Evolutionary conservation across 2,329 filamentous ascomycete genomes (phyloP).

Genomic region (Paraconiothyrium brasiliense): DNA sequence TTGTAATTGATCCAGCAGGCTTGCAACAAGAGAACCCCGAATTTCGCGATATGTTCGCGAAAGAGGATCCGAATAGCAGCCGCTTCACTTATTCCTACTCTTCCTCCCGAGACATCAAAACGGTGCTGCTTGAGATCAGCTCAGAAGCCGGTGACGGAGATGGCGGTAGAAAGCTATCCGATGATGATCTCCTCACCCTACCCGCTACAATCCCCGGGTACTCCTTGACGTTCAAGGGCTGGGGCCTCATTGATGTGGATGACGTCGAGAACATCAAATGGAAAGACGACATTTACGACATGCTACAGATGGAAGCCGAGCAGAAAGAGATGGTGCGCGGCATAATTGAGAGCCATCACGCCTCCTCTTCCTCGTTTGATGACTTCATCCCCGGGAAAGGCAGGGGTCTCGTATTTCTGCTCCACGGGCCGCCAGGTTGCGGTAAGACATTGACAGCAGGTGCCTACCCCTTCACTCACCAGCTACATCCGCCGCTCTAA

Average conservation of each 20-base stretch:
- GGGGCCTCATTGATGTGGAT: slow-evolving; percentile 5
- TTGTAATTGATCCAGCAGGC: slow-evolving; percentile 4
- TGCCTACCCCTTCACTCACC: neutral
- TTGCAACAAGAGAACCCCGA: slow-evolving; percentile 1
- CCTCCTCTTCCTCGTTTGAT: slow-evolving; percentile 5
- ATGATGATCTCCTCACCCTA: slow-evolving; percentile 1
- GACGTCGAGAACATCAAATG: neutral
- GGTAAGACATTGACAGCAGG: slow-evolving; percentile 8
- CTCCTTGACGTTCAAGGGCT: neutral
- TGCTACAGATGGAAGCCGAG: slow-evolving; percentile 9
- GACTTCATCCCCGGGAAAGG: slow-evolving; percentile 2
- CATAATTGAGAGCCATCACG: slow-evolving; percentile 8
- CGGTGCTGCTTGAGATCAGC: neutral
- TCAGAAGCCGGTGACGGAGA: neutral
- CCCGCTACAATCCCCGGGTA: slow-evolving; percentile 5
- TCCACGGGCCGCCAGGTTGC: slow-evolving; percentile 4
- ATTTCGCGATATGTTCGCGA: slow-evolving; percentile 4
- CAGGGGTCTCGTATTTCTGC: neutral
- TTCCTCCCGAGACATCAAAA: neutral
- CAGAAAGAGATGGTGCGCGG: slow-evolving; percentile 11
- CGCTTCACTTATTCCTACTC: slow-evolving; percentile 1
- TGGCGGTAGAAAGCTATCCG: neutral
- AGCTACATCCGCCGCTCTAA: neutral
- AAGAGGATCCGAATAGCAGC: slow-evolving; percentile 2
- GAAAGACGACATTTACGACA: slow-evolving; percentile 11